Conservation (phyloP, 306 rosid species). For the Quercus aquifolioides region DNA sequence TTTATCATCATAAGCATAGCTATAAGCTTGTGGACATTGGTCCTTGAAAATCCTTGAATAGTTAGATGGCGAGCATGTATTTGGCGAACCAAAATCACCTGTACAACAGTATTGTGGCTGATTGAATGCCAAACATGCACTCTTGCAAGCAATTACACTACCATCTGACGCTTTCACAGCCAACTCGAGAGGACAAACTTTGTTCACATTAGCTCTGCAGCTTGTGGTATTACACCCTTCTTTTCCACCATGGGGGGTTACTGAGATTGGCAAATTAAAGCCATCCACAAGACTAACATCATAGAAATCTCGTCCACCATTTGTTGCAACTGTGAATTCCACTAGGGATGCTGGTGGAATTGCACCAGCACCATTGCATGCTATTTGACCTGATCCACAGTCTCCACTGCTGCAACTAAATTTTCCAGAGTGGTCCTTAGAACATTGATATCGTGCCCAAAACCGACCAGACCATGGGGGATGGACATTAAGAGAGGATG, state of each 20-base stretch:
- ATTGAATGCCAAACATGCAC: too few species aligned
- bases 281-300: conserved; percentile 5
- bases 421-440: conserved; percentile 13
- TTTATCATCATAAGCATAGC: too few species aligned
- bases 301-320: conserved; percentile 35
- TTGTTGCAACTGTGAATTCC: conserved; percentile 21
- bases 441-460: conserved; percentile 34
- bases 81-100: too few species aligned
- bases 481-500: not conserved
- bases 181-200: conserved; percentile 23
- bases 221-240: conserved; percentile 5
- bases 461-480: conserved; percentile 37
- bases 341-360: conserved; percentile 30
- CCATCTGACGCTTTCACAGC: conserved; percentile 27
- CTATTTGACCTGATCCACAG: conserved; percentile 28
- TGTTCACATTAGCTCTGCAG: conserved; percentile 24
- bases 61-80: too few species aligned
- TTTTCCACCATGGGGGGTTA: conserved; percentile 28
- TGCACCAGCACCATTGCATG: conserved; percentile 35
- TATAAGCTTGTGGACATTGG: too few species aligned
- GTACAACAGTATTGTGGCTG: too few species aligned
- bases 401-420: conserved; percentile 27
- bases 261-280: conserved; percentile 25
- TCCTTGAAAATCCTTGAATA: too few species aligned
- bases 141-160: conserved; percentile 10